Evolutionary conservation across 768 basidiomycete species (phyloP), one percentile per base, ranked within the genome.

Genomic region (Boletus sensibilis): DNA sequence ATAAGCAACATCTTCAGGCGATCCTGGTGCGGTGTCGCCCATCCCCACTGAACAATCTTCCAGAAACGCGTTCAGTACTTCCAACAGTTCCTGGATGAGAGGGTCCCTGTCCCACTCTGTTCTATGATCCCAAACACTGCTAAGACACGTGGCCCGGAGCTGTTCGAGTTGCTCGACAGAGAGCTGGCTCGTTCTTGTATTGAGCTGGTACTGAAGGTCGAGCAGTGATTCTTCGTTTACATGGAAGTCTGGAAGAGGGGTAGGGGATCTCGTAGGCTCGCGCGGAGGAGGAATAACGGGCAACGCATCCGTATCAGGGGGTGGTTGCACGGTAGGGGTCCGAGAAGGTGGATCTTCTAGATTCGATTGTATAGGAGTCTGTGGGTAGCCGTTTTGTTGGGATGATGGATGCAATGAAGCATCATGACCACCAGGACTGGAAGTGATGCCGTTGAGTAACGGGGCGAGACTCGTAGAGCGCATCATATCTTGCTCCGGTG

Each of bases 111-210:
- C 82, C 97, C 97, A 99, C 34, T 89, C 88, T 13, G 77, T 75
- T 35, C 94, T 75, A 59, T 83, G 85, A 29, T 83, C 77, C 95
- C 95, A 99, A n/a, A 98, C 79, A 48, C 77, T 77, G 40, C 85
- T 84, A 25, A 94, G 81, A 63, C 86, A 88, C 3, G 82, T 84
- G 9, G 97, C 95, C 6, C 97, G 84, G 7, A 99, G 79, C 71
- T 98, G 94, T 68, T 98, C 97, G 7, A 99, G 81, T 67, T 96
- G 86, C 67, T 99, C 97, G 48, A 98, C 79, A 25, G 78, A 90
- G 41, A 98, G 75, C 0, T 66, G 68, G 7, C 57, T 68, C 1
- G 96, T 97, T 43, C 68, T 68, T 18, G 80, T 74, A 35, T 73
- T 73, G 27, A 98, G 68, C 43, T 76, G 71, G 3, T 68, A 43